These are phyloP conservation scores for Leccinellum albellum DNA, from an alignment of 768 basidiomycete species.

Conservation along the genomic window DNA sequence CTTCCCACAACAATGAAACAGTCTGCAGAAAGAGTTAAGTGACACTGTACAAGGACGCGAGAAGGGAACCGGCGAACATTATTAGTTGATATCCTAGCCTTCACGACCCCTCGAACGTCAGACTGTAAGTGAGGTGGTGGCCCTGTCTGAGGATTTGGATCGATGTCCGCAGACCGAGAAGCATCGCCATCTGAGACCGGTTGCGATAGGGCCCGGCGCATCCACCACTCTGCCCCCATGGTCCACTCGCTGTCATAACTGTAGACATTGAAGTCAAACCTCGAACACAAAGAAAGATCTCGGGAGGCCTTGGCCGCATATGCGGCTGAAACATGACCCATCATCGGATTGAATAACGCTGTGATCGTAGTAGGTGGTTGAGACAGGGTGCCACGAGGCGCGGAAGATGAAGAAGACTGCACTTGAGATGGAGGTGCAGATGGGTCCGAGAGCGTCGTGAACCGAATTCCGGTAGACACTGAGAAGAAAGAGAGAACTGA, in stretches of 20 bases:
- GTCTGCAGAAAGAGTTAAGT: conserved; percentile 46
- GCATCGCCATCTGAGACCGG: conserved; percentile 13
- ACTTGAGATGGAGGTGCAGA: conserved; percentile 63
- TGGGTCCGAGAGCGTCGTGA: conserved; percentile 84
- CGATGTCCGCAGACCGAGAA: background rate
- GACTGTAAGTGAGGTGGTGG: conserved; percentile 6
- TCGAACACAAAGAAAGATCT: conserved; percentile 81
- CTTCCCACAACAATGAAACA: conserved; percentile 91
- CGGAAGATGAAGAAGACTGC: conserved; percentile 34
- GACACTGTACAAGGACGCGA: background rate
- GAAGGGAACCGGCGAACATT: conserved; percentile 51
- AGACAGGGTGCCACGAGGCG: conserved; percentile 33
- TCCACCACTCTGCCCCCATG: conserved; percentile 95
- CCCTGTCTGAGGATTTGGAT: conserved; percentile 8
- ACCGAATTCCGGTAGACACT: conserved; percentile 95
- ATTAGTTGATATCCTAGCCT: conserved; percentile 85
- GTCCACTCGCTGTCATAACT: conserved; percentile 97
- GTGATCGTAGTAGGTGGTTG: conserved; percentile 95
- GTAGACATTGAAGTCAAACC: conserved; percentile 96
- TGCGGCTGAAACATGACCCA: conserved; percentile 88
- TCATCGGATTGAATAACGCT: conserved; percentile 92
- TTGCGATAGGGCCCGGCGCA: conserved; percentile 51
- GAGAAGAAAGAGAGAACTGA: conserved; percentile 5
- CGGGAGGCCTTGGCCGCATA: conserved; percentile 86
- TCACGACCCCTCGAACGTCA: conserved; percentile 77